Base-by-base conservation (phyloP, 352 stramenopile species). In the Pythium diclinum region DNA sequence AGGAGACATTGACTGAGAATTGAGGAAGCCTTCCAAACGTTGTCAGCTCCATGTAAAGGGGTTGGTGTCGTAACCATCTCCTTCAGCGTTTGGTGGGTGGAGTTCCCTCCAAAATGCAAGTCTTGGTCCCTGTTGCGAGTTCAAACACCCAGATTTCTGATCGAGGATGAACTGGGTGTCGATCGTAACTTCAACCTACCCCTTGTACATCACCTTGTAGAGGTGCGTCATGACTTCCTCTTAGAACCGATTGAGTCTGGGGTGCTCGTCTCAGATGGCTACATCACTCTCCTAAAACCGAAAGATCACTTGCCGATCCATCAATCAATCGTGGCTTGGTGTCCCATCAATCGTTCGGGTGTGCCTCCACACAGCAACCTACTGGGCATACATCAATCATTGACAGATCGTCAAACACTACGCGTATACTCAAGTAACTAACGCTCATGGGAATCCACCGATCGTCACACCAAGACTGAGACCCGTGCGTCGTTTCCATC, bases 401-500 rank as follows among this genome's bases (percentile, higher is more conserved):
- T 9, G 33, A 38, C 7, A 38, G 25, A 28, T 28, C 25, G 4
- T 28, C 6, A 38, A 13, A 9, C 33, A 38, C 33, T 38, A 42
- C 36, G 4, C 8, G 4, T 14, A 28, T 17, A 42, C 36, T 42
- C 36, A 11, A 17, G 6, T 42, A 5, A 42, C 13, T 42, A 6
- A 42, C 36, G n/a, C 13, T 17, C 13, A 42, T 28, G 25, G 25
- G 25, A 28, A 28, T 28, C 25, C 25, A 28, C 25, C 25, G 25
- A 42, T n/a, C 13, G 10, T 17, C 44, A 51, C n/a, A 51, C 44
- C 19, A 51, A 51, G 10, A 17, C 33, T 9, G 46, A 57, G 16
- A 56, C 49, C 16, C 58, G 58, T 8, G 30, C 48, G 23, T 65
- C 48, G 34, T 42, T 57, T 2, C 59, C 47, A 8, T 65, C 48